These are phyloP conservation scores for Globisporangium paddicum DNA, from an alignment of 352 stramenopile genomes.

Conservation along the genomic window DNA sequence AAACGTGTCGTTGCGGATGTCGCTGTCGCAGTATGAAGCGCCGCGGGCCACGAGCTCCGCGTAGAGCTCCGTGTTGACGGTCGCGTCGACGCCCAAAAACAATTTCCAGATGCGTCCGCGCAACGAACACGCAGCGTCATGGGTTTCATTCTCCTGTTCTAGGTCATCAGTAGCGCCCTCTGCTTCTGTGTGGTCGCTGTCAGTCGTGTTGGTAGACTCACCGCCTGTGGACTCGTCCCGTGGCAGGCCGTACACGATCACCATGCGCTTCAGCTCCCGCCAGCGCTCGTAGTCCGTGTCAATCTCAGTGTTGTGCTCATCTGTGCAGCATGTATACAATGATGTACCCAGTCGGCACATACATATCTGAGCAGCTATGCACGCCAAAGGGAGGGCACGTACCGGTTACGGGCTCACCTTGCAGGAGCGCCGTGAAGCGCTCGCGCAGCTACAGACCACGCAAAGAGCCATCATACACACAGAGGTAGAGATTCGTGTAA, in stretches of 20 bases:
- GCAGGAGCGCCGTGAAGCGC: constrained; percentile 42
- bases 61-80: constrained; percentile 64
- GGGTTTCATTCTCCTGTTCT: background rate
- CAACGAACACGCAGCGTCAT: constrained; percentile 41
- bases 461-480: background rate
- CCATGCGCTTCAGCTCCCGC: constrained; percentile 78
- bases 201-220: background rate
- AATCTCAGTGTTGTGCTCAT: constrained; percentile 31
- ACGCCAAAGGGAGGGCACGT: background rate
- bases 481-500: no score
- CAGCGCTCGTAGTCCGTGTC: constrained; percentile 69
- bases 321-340: constrained; percentile 10
- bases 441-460: constrained; percentile 26
- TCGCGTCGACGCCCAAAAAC: constrained; percentile 73
- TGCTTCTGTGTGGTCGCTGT: constrained; percentile 3
- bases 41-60: constrained; percentile 59
- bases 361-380: background rate
- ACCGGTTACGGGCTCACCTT: constrained; percentile 40
- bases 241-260: constrained; percentile 74
- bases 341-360: background rate
- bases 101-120: constrained; percentile 87
- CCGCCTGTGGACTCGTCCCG: constrained; percentile 28
- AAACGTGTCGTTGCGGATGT: constrained; percentile 93
- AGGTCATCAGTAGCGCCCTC: background rate
- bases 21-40: constrained; percentile 73